phyloP scores from a whole-genome alignment of 768 basidiomycete genomes.

The Tricholoma flavovirens region DNA sequence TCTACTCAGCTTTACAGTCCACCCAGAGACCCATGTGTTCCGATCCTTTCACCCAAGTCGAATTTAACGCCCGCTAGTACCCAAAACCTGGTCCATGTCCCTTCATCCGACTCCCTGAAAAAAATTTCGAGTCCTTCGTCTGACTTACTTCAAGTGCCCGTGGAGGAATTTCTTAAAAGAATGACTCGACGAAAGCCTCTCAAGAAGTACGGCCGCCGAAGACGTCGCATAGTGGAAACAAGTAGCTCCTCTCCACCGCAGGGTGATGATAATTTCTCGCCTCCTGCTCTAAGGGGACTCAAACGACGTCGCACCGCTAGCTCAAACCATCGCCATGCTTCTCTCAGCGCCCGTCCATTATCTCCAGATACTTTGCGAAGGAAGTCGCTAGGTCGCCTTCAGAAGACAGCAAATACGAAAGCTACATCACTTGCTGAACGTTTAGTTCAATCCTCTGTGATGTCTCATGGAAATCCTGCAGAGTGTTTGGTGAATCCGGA shows the following conservation, averaged over 20 bases:
- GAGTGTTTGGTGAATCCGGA: slow-evolving; percentile 16
- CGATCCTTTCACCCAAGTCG: not conserved
- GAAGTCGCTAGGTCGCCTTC: not conserved
- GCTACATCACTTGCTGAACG: slow-evolving; percentile 24
- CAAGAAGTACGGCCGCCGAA: slow-evolving; percentile 17
- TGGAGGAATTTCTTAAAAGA: slow-evolving; percentile 26
- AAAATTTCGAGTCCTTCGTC: slow-evolving; percentile 1
- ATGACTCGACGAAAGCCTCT: slow-evolving; percentile 11
- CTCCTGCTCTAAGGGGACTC: not conserved
- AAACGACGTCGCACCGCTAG: not conserved
- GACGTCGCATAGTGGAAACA: slow-evolving; percentile 9
- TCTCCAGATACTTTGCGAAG: not conserved
- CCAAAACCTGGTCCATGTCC: not conserved
- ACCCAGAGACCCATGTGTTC: not conserved
- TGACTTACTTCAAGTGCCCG: slow-evolving; percentile 16
- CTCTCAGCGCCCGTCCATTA: not conserved
- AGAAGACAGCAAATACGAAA: slow-evolving; percentile 9
- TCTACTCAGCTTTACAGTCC: not conserved
- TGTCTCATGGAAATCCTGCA: slow-evolving; percentile 28
- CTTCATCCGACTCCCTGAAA: not conserved
- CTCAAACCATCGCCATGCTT: not conserved
- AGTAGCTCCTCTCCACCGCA: slow-evolving; percentile 5
- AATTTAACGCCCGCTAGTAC: not conserved
- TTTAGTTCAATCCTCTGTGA: slow-evolving; percentile 30
- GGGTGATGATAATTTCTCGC: not conserved